A percentile compares a stretch with the other conserved stretches of the same genome.
These are phyloP conservation scores for Ogataea hybrid DNA, from an alignment of 1,139 yeast genomes.

Conservation along the genomic window DNA sequence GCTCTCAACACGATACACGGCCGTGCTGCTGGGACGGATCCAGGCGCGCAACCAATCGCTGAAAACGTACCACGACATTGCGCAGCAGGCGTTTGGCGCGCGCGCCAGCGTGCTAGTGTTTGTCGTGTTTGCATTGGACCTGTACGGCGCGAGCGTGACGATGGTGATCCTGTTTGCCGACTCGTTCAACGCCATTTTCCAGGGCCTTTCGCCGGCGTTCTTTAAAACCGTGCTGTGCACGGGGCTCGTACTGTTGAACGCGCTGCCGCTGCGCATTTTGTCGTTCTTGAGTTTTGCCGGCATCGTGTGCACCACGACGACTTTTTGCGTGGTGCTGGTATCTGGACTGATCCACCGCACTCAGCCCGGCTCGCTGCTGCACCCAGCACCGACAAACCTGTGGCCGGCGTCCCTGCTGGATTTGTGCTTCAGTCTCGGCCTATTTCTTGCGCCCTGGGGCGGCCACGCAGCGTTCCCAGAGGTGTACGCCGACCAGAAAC, in stretches of 20 bases:
- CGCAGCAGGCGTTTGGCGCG: constrained; percentile 43
- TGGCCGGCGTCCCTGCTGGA: constrained; percentile 45
- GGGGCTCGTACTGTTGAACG: constrained; percentile 57
- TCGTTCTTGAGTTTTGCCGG: constrained; percentile 76
- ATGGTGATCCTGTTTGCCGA: constrained; percentile 81
- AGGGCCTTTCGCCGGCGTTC: constrained; percentile 42
- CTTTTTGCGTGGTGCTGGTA: constrained; percentile 54
- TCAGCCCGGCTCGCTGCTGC: constrained; percentile 47
- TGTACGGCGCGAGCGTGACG: constrained; percentile 76
- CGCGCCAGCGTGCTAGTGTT: constrained; percentile 36
- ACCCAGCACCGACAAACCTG: constrained; percentile 40
- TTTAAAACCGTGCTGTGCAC: constrained; percentile 54
- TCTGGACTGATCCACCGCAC: constrained; percentile 52
- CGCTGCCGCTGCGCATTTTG: constrained; percentile 69
- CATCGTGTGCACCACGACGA: constrained; percentile 63
- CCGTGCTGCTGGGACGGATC: constrained; percentile 59
- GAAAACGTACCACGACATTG: constrained; percentile 83
- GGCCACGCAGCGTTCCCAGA: constrained; percentile 66
- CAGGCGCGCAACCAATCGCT: constrained; percentile 74
- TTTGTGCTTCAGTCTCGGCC: constrained; percentile 49
- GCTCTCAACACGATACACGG: constrained; percentile 63
- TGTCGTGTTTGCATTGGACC: constrained; percentile 42
- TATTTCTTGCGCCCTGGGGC: constrained; percentile 61
- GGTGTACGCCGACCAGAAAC: constrained; percentile 54
- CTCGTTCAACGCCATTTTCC: constrained; percentile 67